phyloP scores from a whole-genome alignment of 805 yeast species.

The Ogataea degrootiae region DNA sequence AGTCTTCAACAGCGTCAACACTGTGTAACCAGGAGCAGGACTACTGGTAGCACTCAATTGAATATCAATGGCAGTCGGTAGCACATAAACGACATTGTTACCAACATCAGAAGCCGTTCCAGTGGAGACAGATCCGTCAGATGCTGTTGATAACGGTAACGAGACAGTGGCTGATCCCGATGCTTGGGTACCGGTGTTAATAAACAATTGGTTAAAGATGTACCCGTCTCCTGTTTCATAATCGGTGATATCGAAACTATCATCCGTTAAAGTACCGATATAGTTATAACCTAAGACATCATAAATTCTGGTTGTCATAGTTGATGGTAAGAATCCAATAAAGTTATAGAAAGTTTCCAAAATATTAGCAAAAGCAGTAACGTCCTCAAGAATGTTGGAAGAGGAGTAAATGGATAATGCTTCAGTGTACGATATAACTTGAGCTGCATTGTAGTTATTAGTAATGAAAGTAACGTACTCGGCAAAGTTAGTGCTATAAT shows the following conservation, averaged over 20 bases:
- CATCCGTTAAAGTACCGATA: slow-evolving; percentile 1
- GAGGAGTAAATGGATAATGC: not conserved
- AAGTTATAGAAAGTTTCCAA: slow-evolving; percentile 3
- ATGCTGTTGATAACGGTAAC: not conserved
- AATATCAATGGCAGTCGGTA: slow-evolving; percentile 2
- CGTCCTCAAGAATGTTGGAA: not conserved
- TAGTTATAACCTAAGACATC: slow-evolving; percentile 4
- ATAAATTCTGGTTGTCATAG: not conserved
- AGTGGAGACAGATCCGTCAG: not conserved
- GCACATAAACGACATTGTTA: not conserved
- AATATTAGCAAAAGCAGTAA: not conserved
- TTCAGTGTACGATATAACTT: not conserved
- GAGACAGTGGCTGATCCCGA: not conserved
- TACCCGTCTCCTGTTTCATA: not conserved
- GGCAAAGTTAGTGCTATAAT: not conserved
- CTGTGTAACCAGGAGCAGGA: slow-evolving; percentile 1
- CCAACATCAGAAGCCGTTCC: not conserved
- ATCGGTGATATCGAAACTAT: not conserved
- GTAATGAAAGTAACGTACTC: not conserved
- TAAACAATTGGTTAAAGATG: not conserved
- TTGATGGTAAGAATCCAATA: slow-evolving; percentile 1
- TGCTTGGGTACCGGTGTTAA: not conserved
- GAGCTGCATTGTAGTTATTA: not conserved
- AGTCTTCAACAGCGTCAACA: not conserved
- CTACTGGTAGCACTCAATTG: slow-evolving; percentile 2